Evolutionary conservation across 768 basidiomycete genomes (phyloP).

Genomic region (Chiua virens): DNA sequence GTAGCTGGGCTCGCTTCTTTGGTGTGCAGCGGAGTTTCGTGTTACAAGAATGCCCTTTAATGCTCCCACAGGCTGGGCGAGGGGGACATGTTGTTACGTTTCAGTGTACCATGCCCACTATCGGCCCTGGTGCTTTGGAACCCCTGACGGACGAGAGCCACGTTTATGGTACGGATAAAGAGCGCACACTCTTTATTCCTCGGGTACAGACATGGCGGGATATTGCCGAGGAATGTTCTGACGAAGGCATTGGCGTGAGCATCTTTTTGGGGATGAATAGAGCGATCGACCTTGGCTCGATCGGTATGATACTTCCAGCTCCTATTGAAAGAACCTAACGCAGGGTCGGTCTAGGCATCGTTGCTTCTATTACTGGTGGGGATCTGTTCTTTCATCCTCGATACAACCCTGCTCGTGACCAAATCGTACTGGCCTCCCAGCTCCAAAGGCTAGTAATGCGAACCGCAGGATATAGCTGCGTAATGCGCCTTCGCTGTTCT

Average conservation of each 20-base stretch:
- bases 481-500: constrained; percentile 81
- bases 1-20: constrained; percentile 70
- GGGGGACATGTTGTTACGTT: constrained; percentile 83
- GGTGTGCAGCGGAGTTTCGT: constrained; percentile 42
- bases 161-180: constrained; percentile 83
- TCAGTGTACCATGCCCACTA: constrained; percentile 63
- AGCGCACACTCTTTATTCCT: constrained; percentile 74
- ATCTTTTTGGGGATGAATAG: constrained; percentile 81
- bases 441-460: constrained; percentile 65
- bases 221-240: constrained; percentile 84
- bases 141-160: constrained; percentile 59
- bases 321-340: constrained; percentile 6
- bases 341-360: constrained; percentile 43
- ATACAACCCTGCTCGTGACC: constrained; percentile 74
- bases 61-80: constrained; percentile 46
- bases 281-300: constrained; percentile 83
- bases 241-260: constrained; percentile 87
- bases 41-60: constrained; percentile 7
- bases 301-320: constrained; percentile 49
- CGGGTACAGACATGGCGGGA: constrained; percentile 79
- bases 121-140: constrained; percentile 71
- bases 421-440: constrained; percentile 67
- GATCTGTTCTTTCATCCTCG: constrained; percentile 90
- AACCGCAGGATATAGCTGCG: constrained; percentile 77
- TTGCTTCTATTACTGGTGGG: constrained; percentile 80